phyloP scores from a whole-genome alignment of 2,329 filamentous ascomycete genomes.

The Periconia digitata region DNA sequence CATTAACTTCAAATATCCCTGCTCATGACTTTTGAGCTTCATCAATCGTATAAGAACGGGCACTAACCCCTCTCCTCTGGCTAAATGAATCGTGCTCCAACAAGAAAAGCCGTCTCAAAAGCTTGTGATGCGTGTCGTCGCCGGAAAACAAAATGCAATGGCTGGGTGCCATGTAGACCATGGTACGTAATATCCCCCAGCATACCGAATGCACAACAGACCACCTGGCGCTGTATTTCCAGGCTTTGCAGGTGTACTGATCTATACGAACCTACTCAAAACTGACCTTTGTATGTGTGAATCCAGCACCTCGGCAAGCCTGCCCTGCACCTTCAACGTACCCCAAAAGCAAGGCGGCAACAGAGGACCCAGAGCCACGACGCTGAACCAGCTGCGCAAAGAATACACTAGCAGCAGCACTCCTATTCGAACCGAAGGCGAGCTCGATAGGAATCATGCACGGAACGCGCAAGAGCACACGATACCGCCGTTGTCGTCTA shows the following conservation, averaged over 20 bases:
- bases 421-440: no score
- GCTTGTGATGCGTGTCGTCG: conserved; percentile 75
- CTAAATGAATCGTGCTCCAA: neutral
- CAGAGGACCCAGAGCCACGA: conserved; percentile 73
- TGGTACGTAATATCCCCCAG: no score
- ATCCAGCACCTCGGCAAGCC: conserved; percentile 57
- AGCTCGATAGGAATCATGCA: no score
- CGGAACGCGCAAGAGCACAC: no score
- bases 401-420: conserved; percentile 53
- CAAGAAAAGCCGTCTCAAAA: conserved; percentile 34
- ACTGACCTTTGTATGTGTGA: no score
- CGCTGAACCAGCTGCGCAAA: conserved; percentile 72
- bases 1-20: neutral
- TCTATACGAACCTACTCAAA: no score
- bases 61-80: neutral
- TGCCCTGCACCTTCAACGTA: conserved; percentile 71
- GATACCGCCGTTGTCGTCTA: no score
- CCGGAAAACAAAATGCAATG: conserved; percentile 74
- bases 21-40: neutral
- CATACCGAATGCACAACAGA: no score
- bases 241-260: no score
- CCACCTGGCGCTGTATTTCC: no score
- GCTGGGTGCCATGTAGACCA: conserved; percentile 70
- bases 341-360: conserved; percentile 77
- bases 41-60: neutral